Evolutionary conservation across 768 basidiomycete genomes (phyloP).

Genomic region (Auricularia heimuer): DNA sequence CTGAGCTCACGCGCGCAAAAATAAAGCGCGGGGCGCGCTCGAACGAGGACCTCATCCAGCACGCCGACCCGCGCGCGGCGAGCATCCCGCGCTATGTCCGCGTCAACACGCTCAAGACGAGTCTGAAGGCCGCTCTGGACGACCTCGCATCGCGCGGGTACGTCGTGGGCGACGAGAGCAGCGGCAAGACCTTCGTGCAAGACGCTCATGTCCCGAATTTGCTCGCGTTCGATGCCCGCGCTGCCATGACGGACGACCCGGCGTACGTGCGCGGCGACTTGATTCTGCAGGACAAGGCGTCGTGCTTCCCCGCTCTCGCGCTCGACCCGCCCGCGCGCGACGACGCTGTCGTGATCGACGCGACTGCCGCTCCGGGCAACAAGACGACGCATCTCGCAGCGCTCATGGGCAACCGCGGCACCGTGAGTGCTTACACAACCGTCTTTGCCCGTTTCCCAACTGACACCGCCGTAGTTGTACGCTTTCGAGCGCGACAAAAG

Average conservation of each 20-base stretch:
- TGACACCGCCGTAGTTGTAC: slow-evolving; percentile 40
- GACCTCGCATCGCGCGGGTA: slow-evolving; percentile 51
- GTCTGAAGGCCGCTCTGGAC: slow-evolving; percentile 51
- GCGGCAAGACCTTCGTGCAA: slow-evolving; percentile 47
- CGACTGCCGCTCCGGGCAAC: slow-evolving; percentile 95
- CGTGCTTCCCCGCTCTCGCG: slow-evolving; percentile 87
- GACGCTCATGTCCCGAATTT: slow-evolving; percentile 81
- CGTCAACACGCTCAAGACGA: slow-evolving; percentile 66
- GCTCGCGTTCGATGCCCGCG: slow-evolving; percentile 54
- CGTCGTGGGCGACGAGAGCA: slow-evolving; percentile 23
- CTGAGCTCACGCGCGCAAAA: slow-evolving; percentile 80
- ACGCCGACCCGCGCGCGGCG: slow-evolving; percentile 58
- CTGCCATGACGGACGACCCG: slow-evolving; percentile 57
- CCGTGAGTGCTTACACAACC: slow-evolving; percentile 34
- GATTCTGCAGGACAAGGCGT: slow-evolving; percentile 96
- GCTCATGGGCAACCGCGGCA: slow-evolving; percentile 73
- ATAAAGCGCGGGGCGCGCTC: slow-evolving; percentile 61
- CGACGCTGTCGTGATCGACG: slow-evolving; percentile 67
- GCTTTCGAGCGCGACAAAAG: slow-evolving; percentile 85
- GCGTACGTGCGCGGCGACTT: slow-evolving; percentile 71
- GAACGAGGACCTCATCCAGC: slow-evolving; percentile 53
- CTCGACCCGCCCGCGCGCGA: slow-evolving; percentile 59
- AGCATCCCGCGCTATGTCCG: slow-evolving; percentile 77
- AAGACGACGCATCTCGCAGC: slow-evolving; percentile 93
- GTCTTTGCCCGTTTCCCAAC: neutral